Conservation (phyloP, 176 grass and related monocot genomes). For the Oryza coarctata region DNA sequence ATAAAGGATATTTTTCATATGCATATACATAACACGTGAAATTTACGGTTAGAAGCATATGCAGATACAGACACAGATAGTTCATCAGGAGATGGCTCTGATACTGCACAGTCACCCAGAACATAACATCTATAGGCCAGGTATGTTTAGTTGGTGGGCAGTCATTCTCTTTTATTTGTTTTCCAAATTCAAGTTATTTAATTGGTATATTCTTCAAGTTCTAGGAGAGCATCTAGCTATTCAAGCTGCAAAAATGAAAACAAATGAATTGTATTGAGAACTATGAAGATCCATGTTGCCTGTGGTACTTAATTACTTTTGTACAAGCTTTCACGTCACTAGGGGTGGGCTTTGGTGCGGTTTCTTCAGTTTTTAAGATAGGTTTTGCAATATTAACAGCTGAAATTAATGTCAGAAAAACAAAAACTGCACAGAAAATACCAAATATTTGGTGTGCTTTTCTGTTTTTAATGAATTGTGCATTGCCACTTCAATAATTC, state of each 20-base stretch:
- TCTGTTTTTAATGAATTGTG: background rate
- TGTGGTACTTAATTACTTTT: conserved; percentile 18
- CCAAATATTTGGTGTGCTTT: background rate
- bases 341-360: background rate
- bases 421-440: background rate
- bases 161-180: background rate
- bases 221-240: background rate
- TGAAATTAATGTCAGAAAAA: background rate
- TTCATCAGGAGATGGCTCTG: conserved; percentile 77
- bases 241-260: background rate
- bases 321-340: conserved; percentile 1
- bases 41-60: conserved; percentile 42
- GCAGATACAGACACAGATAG: conserved; percentile 81
- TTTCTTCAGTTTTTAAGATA: background rate
- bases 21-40: conserved; percentile 8
- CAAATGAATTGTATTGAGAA: background rate
- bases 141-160: conserved; percentile 34
- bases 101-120: conserved; percentile 63
- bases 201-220: conserved; percentile 9
- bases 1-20: conserved; percentile 1
- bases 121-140: conserved; percentile 55
- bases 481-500: background rate
- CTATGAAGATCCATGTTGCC: background rate
- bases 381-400: background rate
- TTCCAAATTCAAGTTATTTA: background rate